These are phyloP conservation scores for Austroboletus sp. DNA, from an alignment of 1,284 basidiomycete species.

Conservation along the genomic window DNA sequence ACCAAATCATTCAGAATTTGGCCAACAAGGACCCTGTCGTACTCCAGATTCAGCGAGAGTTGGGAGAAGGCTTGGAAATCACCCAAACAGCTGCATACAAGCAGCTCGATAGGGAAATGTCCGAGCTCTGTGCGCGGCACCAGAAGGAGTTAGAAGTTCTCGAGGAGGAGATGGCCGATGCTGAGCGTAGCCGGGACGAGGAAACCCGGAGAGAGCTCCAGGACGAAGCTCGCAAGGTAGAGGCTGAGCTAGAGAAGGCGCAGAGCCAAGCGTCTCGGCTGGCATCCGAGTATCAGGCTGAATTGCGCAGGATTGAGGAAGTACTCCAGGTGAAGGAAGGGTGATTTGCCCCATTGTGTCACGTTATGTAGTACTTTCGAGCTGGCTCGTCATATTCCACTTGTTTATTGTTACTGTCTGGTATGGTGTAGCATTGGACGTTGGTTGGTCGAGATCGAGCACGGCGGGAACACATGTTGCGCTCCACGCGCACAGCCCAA, in stretches of 20 bases:
- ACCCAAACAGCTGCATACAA: slow-evolving; percentile 34
- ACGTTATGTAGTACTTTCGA: slow-evolving; percentile 25
- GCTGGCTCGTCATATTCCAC: slow-evolving; percentile 21
- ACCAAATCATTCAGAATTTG: slow-evolving; percentile 33
- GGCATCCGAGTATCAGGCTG: slow-evolving; percentile 32
- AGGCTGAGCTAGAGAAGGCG: slow-evolving; percentile 25
- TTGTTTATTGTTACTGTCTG: slow-evolving; percentile 14
- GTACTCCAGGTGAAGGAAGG: slow-evolving; percentile 30
- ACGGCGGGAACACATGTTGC: slow-evolving; percentile 2
- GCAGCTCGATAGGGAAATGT: slow-evolving; percentile 31
- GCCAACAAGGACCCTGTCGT: slow-evolving; percentile 30
- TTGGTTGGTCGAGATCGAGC: slow-evolving; percentile 16
- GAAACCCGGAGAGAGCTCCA: slow-evolving; percentile 27
- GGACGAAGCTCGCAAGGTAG: slow-evolving; percentile 28
- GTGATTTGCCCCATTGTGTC: slow-evolving; percentile 13
- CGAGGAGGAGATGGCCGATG: slow-evolving; percentile 26
- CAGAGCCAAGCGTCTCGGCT: slow-evolving; percentile 27
- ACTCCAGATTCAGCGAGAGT: slow-evolving; percentile 39
- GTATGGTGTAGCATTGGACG: slow-evolving; percentile 6
- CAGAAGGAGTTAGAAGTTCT: slow-evolving; percentile 33
- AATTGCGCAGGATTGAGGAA: slow-evolving; percentile 33
- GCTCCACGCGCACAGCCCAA: slow-evolving; percentile 7
- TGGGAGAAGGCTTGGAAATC: slow-evolving; percentile 35
- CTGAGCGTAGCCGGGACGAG: slow-evolving; percentile 29
- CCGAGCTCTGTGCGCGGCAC: slow-evolving; percentile 33